A percentile compares a stretch with the other conserved stretches of the same genome.
Conservation (phyloP, 129 eudicot species). For the Ambrosia trifida region DNA sequence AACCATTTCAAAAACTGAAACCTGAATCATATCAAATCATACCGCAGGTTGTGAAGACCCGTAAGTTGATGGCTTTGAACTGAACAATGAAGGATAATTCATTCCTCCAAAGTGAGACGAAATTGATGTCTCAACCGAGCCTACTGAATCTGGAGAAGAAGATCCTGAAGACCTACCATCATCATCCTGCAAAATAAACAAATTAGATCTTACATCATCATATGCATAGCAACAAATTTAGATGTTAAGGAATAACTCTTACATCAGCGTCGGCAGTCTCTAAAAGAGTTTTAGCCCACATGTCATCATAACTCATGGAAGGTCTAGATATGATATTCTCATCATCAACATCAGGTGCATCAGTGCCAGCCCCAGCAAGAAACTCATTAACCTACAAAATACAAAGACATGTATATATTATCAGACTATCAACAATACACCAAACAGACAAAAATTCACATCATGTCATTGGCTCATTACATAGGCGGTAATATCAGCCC, state of each 20-base stretch:
- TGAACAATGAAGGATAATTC: constrained; percentile 94
- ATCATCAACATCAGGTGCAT: constrained; percentile 98
- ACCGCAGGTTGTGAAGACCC: constrained; percentile 78
- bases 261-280: constrained; percentile 91
- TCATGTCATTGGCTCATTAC: neutral
- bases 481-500: neutral
- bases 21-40: constrained; percentile 7
- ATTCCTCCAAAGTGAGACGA: constrained; percentile 98
- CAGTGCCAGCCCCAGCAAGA: constrained; percentile 97
- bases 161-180: constrained; percentile 78
- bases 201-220: neutral
- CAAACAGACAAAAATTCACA: neutral
- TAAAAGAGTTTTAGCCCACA: constrained; percentile 98
- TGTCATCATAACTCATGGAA: constrained; percentile 79
- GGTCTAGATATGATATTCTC: constrained; percentile 82
- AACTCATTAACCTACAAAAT: constrained; percentile 81
- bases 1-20: neutral
- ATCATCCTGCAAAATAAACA: constrained; percentile 48
- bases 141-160: constrained; percentile 88
- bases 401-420: neutral
- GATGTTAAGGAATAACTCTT: constrained; percentile 14
- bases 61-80: constrained; percentile 71
- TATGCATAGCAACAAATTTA: neutral
- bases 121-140: constrained; percentile 97
- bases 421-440: neutral